Evolutionary conservation across 2,329 filamentous ascomycete genomes (phyloP).

Genomic region (Xylariaceae sp.): DNA sequence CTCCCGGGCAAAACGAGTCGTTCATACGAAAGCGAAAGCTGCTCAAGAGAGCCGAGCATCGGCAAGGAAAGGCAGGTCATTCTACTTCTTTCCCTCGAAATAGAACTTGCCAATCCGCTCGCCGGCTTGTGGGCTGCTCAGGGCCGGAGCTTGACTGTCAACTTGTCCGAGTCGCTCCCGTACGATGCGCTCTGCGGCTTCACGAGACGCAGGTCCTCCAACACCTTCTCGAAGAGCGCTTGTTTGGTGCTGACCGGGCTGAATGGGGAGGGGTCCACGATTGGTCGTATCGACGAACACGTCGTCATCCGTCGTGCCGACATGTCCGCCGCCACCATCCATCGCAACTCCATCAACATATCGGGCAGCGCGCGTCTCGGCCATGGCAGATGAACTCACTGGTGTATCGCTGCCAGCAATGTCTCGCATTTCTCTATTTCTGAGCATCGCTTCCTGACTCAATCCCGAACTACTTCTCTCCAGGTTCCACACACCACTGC

Average conservation of each 20-base stretch:
- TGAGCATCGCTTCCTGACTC: constrained; percentile 39
- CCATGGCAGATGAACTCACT: constrained; percentile 41
- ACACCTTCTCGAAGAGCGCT: constrained; percentile 36
- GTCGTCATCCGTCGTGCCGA: constrained; percentile 41
- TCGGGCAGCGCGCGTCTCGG: constrained; percentile 55
- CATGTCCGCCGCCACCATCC: constrained; percentile 45
- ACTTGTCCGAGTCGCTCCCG: constrained; percentile 53
- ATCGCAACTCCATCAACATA: constrained; percentile 62
- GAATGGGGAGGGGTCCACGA: constrained; percentile 48
- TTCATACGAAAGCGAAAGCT: background rate
- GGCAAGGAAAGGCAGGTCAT: background rate
- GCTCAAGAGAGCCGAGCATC: background rate
- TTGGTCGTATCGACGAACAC: constrained; percentile 61
- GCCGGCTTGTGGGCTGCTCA: constrained; percentile 42
- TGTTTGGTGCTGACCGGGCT: constrained; percentile 32
- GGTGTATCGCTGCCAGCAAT: constrained; percentile 39
- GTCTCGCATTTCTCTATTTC: constrained; percentile 29
- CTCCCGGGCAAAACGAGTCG: background rate
- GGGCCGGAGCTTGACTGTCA: constrained; percentile 37
- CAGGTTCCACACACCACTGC: constrained; percentile 36
- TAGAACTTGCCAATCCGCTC: constrained; percentile 53
- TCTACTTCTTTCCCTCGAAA: constrained; percentile 48
- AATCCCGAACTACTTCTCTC: constrained; percentile 50
- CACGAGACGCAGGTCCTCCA: constrained; percentile 35
- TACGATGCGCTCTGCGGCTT: constrained; percentile 61